Evolutionary conservation across 306 rosid species (phyloP), one percentile per base, ranked within the genome.

Genomic region (Quercus bicolor): DNA sequence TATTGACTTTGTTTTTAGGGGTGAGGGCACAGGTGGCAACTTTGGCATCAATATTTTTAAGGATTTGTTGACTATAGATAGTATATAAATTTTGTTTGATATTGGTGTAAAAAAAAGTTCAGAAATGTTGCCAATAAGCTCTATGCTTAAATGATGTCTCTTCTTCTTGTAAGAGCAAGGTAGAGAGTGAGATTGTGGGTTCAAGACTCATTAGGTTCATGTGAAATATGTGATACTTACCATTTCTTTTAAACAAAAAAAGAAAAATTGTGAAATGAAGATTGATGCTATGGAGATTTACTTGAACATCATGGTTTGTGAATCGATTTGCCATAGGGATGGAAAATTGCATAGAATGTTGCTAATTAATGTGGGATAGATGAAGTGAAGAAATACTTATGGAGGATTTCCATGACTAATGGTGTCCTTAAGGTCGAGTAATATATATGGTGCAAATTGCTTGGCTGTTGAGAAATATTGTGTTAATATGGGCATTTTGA

Each of bases 1-100:
- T n/a, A n/a, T n/a, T n/a, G n/a, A 57, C 13, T 57, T 61, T 61
- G 34, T 28, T 26, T 59, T 61, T 61, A 7, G n/a, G n/a, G n/a
- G 1, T 26, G 33, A 61, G 34, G 68, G 68, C 1, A 26, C 68
- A 5, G 0, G 1, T 31, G 6, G 40, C 1, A 1, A 23, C 24
- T 23, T 23, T 23, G 24, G 1, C 1, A 1, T 23, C 1, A 1
- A 1, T 1, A 1, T 0, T 0, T 23, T 23, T 23, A 1, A 23
- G 24, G 24, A 1, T 23, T 24, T 24, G 24, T 24, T 24, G 24
- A 0, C 40, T 28, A 14, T 28, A 28, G 15, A 3, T 15, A 14
- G 1, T 14, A 61, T 61, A 12, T 24, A 61, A 24, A 34, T 31
- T 61, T 26, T 15, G 2, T 26, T 5, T 61, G 1, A 2, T 60